Evolutionary conservation across 192 early-diverging fungal species (phyloP).

Genomic region (Mortierella hygrophila): DNA sequence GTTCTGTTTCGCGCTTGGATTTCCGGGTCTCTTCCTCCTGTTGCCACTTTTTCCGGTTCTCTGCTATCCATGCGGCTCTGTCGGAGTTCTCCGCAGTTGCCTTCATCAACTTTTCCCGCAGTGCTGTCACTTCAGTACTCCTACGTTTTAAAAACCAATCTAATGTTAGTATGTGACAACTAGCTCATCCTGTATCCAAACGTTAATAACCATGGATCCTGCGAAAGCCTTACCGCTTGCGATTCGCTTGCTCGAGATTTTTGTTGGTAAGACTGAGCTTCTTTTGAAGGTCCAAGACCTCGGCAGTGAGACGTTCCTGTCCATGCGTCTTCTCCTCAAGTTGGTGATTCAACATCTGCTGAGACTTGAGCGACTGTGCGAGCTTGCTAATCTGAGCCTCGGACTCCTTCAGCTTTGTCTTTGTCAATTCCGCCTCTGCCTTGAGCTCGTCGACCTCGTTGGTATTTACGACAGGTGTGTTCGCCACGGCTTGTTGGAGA

Average conservation of each 20-base stretch:
- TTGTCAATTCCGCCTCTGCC: constrained; percentile 10
- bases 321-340: constrained; percentile 12
- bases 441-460: background rate
- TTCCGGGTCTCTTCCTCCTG: constrained; percentile 12
- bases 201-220: background rate
- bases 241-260: constrained; percentile 10
- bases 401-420: constrained; percentile 1
- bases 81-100: constrained; percentile 12
- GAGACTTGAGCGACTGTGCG: background rate
- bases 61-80: constrained; percentile 10
- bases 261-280: constrained; percentile 17
- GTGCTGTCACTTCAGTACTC: constrained; percentile 4
- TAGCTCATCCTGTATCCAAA: background rate
- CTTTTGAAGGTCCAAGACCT: constrained; percentile 12
- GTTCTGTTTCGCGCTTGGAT: background rate
- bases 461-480: background rate
- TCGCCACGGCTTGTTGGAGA: background rate
- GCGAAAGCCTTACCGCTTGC: constrained; percentile 1
- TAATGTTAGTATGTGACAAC: background rate
- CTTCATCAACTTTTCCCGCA: constrained; percentile 20
- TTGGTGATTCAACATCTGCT: constrained; percentile 25
- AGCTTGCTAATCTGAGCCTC: background rate
- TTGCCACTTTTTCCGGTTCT: constrained; percentile 22
- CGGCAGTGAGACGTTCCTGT: background rate
- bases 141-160: background rate